Conservation (phyloP, 805 yeast species). For the Nakazawaea molendinolei region DNA sequence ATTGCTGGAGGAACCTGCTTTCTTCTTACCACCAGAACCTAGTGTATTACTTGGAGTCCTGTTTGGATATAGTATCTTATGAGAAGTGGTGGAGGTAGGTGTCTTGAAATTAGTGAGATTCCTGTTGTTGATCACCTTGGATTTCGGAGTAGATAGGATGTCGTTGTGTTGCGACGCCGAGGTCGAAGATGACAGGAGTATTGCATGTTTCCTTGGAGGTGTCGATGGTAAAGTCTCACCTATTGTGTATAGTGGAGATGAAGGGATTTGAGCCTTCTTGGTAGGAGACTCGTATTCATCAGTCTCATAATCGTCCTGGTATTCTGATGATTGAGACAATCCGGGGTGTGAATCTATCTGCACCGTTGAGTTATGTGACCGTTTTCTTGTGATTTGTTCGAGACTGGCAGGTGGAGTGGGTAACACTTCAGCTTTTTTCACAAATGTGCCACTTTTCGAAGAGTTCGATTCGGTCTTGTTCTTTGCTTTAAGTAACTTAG, state of each 20-base stretch:
- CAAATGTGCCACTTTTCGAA: not conserved
- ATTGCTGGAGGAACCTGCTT: conserved; percentile 28
- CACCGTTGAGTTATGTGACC: conserved; percentile 3
- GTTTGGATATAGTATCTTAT: conserved; percentile 2
- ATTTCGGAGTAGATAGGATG: conserved; percentile 27
- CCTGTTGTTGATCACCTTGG: conserved; percentile 12
- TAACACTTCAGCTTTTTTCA: not conserved
- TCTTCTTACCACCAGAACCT: conserved; percentile 19
- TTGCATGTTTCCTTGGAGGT: conserved; percentile 26
- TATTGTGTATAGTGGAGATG: conserved; percentile 13
- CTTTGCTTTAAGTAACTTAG: conserved; percentile 33
- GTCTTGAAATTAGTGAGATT: conserved; percentile 19
- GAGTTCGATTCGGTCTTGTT: conserved; percentile 20
- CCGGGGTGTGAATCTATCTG: not conserved
- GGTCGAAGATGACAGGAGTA: conserved; percentile 17
- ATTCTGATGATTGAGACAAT: conserved; percentile 2
- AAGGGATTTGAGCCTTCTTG: conserved; percentile 14
- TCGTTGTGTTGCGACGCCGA: conserved; percentile 14
- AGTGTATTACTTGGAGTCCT: conserved; percentile 3
- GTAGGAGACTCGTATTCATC: conserved; percentile 16
- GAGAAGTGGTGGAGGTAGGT: conserved; percentile 17
- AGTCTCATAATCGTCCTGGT: conserved; percentile 11
- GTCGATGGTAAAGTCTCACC: conserved; percentile 9
- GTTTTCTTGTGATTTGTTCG: conserved; percentile 2
- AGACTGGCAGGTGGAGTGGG: conserved; percentile 10